Base-by-base conservation (phyloP, 768 basidiomycete genomes). In the Chiua virens region DNA sequence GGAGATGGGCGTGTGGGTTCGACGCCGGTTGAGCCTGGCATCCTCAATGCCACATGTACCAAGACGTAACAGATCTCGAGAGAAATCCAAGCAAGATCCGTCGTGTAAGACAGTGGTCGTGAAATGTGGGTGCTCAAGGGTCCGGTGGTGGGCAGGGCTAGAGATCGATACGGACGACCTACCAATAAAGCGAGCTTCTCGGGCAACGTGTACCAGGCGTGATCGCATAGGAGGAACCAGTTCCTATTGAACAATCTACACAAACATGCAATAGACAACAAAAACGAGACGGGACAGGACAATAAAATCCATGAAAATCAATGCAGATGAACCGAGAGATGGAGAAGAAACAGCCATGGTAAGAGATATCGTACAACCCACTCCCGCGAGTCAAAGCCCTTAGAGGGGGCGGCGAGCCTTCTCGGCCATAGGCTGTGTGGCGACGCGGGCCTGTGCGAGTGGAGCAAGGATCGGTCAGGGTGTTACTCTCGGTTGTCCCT, bases 351-450 rank as follows among this genome's bases (percentile, higher is more conserved):
- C 39, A 28, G 8, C 36, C 34, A 48, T 37, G 52, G 28, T 35
- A 54, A 42, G 37, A 4, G 15, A 32, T 15, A 45, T 49, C 52
- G 49, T 47, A 45, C 28, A 38, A 49, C 38, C 30, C 27, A 38
- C 35, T 30, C 38, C 46, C 27, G 28, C 25, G 38, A 21, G 35
- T 23, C 7, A 13, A 21, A 22, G 28, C 37, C 32, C 27, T 61
- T 58, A 68, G 48, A 68, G 55, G 13, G 68, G 54, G 38, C 60
- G 61, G 11, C 50, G 55, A 43, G 56, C 58, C 57, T 68, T 68
- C 52, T 68, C 66, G 6, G 57, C 21, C 68, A 70, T 67, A 41
- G 65, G 52, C 21, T 55, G 56, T 17, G 55, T 27, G 22, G 60
- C 44, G 27, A 58, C 55, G 15, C 52, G 64, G 17, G 66, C 56